Conservation (phyloP, 2,329 filamentous ascomycete species). For the Phyllachora maydis region DNA sequence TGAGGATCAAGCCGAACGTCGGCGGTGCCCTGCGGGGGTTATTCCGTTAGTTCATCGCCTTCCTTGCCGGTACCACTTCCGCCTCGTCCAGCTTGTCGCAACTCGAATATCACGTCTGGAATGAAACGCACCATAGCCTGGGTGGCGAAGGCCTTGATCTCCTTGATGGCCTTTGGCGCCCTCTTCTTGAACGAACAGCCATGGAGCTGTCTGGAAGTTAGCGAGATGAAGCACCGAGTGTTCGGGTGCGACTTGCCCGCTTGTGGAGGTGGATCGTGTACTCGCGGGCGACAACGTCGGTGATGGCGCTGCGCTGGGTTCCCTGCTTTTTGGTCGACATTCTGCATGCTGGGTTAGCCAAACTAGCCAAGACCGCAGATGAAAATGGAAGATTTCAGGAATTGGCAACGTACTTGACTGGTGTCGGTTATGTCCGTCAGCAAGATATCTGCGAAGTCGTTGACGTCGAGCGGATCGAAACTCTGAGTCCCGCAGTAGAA, state of each 20-base stretch:
- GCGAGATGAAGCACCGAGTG: constrained; percentile 95
- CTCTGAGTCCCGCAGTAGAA: too few species aligned
- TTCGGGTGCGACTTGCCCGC: too few species aligned
- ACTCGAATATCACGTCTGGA: constrained; percentile 1
- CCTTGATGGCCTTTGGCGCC: constrained; percentile 87
- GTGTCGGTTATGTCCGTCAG: too few species aligned
- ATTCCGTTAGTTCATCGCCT: constrained; percentile 1
- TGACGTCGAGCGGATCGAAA: too few species aligned
- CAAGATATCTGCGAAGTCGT: too few species aligned
- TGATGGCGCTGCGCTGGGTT: constrained; percentile 88
- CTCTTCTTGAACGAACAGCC: constrained; percentile 22
- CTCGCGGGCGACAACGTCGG: constrained; percentile 97
- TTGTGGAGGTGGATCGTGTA: constrained; percentile 99
- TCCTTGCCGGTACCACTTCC: neutral
- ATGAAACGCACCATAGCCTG: constrained; percentile 73
- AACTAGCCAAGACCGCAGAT: too few species aligned
- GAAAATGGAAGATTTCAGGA: constrained; percentile 2
- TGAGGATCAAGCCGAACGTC: constrained; percentile 97
- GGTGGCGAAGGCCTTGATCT: constrained; percentile 88
- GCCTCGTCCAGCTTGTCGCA: neutral
- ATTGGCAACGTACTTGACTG: constrained; percentile 1
- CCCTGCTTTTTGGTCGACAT: constrained; percentile 51
- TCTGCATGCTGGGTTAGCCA: constrained; percentile 24
- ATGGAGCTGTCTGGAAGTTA: constrained; percentile 99
- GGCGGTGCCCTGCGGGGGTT: constrained; percentile 55